Evolutionary conservation across 1,139 yeast species (phyloP).

Genomic region (Blastobotrys raffinosifermentans): DNA sequence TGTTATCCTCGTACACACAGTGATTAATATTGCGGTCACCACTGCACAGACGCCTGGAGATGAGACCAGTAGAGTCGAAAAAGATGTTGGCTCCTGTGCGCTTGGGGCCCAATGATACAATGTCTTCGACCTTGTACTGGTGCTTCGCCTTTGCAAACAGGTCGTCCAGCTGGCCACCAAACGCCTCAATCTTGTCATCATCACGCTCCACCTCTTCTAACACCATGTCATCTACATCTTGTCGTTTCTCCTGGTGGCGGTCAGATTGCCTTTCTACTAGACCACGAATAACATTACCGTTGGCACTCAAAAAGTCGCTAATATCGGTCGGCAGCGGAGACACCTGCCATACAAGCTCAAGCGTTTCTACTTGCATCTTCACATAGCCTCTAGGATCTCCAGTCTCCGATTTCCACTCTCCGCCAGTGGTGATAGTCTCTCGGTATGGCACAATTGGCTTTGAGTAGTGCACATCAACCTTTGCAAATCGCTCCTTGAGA

Average conservation of each 20-base stretch:
- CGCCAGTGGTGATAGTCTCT: slow-evolving; percentile 59
- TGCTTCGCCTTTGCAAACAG: slow-evolving; percentile 16
- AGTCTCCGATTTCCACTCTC: slow-evolving; percentile 20
- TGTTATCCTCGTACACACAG: slow-evolving; percentile 52
- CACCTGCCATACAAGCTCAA: slow-evolving; percentile 42
- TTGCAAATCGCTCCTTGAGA: slow-evolving; percentile 85
- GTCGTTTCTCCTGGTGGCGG: neutral
- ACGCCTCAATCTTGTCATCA: slow-evolving; percentile 23
- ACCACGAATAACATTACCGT: slow-evolving; percentile 39
- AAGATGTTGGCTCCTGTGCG: slow-evolving; percentile 72
- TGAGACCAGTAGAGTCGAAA: slow-evolving; percentile 43
- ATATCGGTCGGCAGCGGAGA: slow-evolving; percentile 53
- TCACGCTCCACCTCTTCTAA: slow-evolving; percentile 21
- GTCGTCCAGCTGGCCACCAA: slow-evolving; percentile 16
- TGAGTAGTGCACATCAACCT: slow-evolving; percentile 77
- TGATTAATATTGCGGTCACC: slow-evolving; percentile 27
- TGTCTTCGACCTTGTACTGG: slow-evolving; percentile 37
- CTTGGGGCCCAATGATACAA: slow-evolving; percentile 73
- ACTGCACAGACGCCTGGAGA: slow-evolving; percentile 16
- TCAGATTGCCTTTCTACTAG: slow-evolving; percentile 14
- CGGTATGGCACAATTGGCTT: slow-evolving; percentile 94
- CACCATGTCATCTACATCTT: slow-evolving; percentile 14
- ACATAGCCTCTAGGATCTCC: slow-evolving; percentile 33
- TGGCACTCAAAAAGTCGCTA: slow-evolving; percentile 44
- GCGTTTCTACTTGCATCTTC: slow-evolving; percentile 44